Conservation (phyloP, 164 flowering plant species). For the Pachysandra terminalis region DNA sequence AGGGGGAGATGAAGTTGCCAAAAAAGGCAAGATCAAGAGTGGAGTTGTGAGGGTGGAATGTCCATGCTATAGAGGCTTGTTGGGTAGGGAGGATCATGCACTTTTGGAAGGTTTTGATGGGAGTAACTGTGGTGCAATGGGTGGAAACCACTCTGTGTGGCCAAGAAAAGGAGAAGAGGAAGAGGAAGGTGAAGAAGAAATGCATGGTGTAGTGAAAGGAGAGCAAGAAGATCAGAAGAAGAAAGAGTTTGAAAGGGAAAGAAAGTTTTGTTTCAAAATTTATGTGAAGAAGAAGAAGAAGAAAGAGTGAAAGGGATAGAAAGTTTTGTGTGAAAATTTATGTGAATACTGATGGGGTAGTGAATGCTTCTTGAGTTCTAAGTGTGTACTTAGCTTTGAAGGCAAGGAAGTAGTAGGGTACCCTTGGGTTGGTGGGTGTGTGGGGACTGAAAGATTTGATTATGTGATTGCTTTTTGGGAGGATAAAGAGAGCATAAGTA, state of each 20-base stretch:
- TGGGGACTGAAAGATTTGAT: no score
- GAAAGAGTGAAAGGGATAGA: conserved; percentile 1
- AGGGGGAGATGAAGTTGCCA: conserved; percentile 85
- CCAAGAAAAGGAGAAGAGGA: conserved; percentile 14
- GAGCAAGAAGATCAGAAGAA: not conserved
- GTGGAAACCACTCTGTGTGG: conserved; percentile 25
- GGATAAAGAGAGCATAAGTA: no score
- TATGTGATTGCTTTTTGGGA: no score
- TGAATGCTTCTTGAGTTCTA: not conserved
- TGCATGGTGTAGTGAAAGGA: conserved; percentile 18
- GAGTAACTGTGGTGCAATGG: conserved; percentile 53
- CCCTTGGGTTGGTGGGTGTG: no score
- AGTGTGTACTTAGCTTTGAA: conserved; percentile 44
- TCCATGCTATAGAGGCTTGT: conserved; percentile 90
- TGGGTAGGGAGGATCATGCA: conserved; percentile 82
- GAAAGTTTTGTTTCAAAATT: not conserved
- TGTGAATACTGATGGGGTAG: not conserved
- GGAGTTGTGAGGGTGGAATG: conserved; percentile 60
- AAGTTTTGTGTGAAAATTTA: conserved; percentile 3
- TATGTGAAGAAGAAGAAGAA: conserved; percentile 2
- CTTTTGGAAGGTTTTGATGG: conserved; percentile 52
- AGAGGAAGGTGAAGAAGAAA: conserved; percentile 18
- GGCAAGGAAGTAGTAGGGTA: conserved; percentile 27
- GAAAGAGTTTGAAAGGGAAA: not conserved
- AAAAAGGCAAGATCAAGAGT: conserved; percentile 80